A percentile compares a stretch with the other conserved stretches of the same genome.
Conservation (phyloP, 1,139 yeast species). For the Suhomyces atakaporum region DNA sequence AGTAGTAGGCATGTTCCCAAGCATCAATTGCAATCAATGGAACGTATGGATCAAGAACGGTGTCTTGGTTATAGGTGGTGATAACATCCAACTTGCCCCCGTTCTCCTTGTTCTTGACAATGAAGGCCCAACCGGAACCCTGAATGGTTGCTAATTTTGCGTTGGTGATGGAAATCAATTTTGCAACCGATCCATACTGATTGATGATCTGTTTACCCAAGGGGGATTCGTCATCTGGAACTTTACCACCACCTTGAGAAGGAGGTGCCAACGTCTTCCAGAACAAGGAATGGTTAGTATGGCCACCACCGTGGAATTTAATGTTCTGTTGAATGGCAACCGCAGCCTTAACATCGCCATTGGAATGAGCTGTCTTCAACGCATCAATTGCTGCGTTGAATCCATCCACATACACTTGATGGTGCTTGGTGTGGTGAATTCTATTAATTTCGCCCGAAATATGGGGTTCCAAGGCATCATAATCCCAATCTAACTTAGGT, state of each 20-base stretch:
- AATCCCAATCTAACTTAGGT: constrained; percentile 47
- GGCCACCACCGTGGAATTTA: constrained; percentile 50
- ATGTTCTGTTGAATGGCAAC: constrained; percentile 40
- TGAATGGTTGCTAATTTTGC: constrained; percentile 46
- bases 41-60: constrained; percentile 42
- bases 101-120: constrained; percentile 44
- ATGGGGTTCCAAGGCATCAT: constrained; percentile 44
- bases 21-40: constrained; percentile 52
- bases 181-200: constrained; percentile 46
- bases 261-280: constrained; percentile 49
- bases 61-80: constrained; percentile 49
- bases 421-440: constrained; percentile 45
- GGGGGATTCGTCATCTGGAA: constrained; percentile 34
- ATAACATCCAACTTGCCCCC: constrained; percentile 43
- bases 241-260: constrained; percentile 42
- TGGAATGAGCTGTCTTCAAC: constrained; percentile 34
- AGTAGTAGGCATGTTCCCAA: constrained; percentile 55
- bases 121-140: constrained; percentile 54
- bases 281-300: constrained; percentile 46
- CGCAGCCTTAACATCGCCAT: constrained; percentile 41
- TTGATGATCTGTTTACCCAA: constrained; percentile 36
- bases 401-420: constrained; percentile 45
- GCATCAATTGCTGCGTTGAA: constrained; percentile 44
- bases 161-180: constrained; percentile 41
- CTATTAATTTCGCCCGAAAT: constrained; percentile 46